A percentile compares a stretch with the other conserved stretches of the same genome.
These are phyloP conservation scores for Ogataea polymorpha DNA, from an alignment of 805 yeast genomes.

Conservation along the genomic window DNA sequence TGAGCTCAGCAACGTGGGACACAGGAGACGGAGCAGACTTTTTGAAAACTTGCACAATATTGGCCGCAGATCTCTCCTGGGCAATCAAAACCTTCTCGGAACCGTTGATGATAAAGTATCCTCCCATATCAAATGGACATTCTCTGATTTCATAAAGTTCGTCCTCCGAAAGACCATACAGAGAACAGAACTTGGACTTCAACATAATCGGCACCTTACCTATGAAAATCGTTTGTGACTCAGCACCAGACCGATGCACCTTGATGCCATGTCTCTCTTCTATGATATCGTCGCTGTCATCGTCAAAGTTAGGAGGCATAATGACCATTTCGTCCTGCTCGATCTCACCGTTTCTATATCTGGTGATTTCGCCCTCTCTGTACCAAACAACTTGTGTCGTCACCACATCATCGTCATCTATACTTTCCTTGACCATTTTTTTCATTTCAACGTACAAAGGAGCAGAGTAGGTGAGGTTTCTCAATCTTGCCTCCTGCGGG, in stretches of 20 bases:
- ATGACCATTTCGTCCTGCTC: conserved; percentile 26
- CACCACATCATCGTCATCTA: conserved; percentile 60
- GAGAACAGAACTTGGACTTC: conserved; percentile 91
- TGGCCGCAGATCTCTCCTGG: conserved; percentile 97
- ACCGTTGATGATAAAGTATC: conserved; percentile 96
- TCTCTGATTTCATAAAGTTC: conserved; percentile 95
- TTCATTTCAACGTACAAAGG: conserved; percentile 96
- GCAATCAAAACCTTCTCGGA: conserved; percentile 98
- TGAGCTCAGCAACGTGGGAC: conserved; percentile 92
- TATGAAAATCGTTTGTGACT: conserved; percentile 55
- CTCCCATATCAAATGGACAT: conserved; percentile 99
- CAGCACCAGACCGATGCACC: conserved; percentile 34
- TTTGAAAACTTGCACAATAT: conserved; percentile 96
- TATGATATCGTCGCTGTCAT: conserved; percentile 62
- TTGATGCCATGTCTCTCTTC: conserved; percentile 39
- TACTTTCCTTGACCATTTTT: conserved; percentile 80
- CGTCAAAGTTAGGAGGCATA: conserved; percentile 40
- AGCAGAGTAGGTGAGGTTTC: conserved; percentile 94
- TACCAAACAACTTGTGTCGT: conserved; percentile 59
- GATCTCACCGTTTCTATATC: conserved; percentile 28
- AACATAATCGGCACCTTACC: conserved; percentile 99
- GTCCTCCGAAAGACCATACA: conserved; percentile 84
- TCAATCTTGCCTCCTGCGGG: conserved; percentile 96
- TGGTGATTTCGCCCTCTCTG: conserved; percentile 48
- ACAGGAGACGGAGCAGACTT: conserved; percentile 97